Percentiles rank a stretch among this genome's conserved stretches.
Conservation (phyloP, 495 filamentous ascomycete genomes). For the Echria macrotheca region DNA sequence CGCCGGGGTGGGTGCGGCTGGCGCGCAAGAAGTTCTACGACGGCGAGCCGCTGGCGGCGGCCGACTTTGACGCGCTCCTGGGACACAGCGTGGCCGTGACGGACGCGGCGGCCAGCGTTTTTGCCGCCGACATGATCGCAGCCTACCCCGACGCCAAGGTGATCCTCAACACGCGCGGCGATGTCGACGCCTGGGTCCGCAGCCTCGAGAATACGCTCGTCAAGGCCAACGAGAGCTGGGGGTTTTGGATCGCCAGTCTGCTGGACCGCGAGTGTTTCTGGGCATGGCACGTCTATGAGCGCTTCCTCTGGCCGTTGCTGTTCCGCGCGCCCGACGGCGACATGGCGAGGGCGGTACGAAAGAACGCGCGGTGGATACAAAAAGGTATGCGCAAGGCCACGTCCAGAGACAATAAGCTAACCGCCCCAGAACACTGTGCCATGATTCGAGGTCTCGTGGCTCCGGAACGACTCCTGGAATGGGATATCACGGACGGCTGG, state of each 20-base stretch:
- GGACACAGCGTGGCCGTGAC: constrained; percentile 39
- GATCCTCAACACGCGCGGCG: constrained; percentile 36
- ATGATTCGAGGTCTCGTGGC: constrained; percentile 36
- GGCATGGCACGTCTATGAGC: constrained; percentile 25
- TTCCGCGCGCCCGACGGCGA: constrained; percentile 22
- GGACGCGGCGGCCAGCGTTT: constrained; percentile 38
- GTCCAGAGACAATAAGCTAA: background rate
- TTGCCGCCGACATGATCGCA: constrained; percentile 36
- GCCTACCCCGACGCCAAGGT: constrained; percentile 46
- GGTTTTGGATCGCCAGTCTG: constrained; percentile 19
- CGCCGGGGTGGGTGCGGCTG: constrained; percentile 42
- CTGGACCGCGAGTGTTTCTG: constrained; percentile 24
- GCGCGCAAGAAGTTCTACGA: constrained; percentile 21
- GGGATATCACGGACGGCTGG: constrained; percentile 46
- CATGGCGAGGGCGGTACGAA: constrained; percentile 15
- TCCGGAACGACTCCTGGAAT: constrained; percentile 36
- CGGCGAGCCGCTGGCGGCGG: constrained; percentile 35
- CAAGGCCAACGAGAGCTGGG: constrained; percentile 21
- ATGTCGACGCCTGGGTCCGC: constrained; percentile 36
- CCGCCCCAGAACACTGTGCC: constrained; percentile 17
- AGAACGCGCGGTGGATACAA: constrained; percentile 20
- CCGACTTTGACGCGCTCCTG: constrained; percentile 45
- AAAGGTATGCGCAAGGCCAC: constrained; percentile 10
- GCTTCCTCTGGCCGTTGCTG: constrained; percentile 24
- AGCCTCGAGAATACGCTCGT: constrained; percentile 21